Base-by-base conservation (phyloP, 1,139 yeast genomes). In the Debaryomyces sp. region DNA sequence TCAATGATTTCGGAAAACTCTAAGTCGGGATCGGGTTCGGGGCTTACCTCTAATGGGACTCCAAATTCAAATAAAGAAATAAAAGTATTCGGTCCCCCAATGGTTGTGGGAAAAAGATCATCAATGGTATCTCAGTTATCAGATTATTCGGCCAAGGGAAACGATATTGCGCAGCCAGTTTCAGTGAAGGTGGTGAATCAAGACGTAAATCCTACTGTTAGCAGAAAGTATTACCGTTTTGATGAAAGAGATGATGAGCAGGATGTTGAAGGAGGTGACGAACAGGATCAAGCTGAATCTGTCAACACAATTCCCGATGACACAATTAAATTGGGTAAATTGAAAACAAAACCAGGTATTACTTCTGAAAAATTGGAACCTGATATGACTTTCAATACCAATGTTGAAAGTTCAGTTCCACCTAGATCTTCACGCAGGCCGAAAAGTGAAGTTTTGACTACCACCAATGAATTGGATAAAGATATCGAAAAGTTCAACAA, bases 341-440 rank as follows among this genome's bases (percentile, higher is more conserved):
- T 60, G 22, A 32, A 49, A 29, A 41, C 52, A 6, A 30, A 46
- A 26, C 41, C 49, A 9, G 39, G 43, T 5, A 23, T 29, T n/a
- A 21, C 38, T 18, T 37, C 46, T 7, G 48, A 43, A 9, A 55
- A 50, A 32, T 29, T 57, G 21, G 53, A 49, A 41, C 78, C 79
- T 1, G 70, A 66, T 46, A 51, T 60, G 32, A 59, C 68, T 10
- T 70, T 68, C 50, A 63, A 62, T 46, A 76, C 80, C 13, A 67
- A 58, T 35, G 62, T 76, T 38, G 79, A 75, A 45, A 67, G 67
- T 2, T 59, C 74, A 1, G 65, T 77, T 2, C 81, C 81, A 4
- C 72, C 78, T 1, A 58, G 81, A 45, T 75, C 78, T 15, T 64
- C 65, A 4, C 59, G 73, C 44, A 59, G 81, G 49, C 80, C 79